phyloP scores from a whole-genome alignment of 2,329 filamentous ascomycete species.

The Pestalotiopsis sp. region DNA sequence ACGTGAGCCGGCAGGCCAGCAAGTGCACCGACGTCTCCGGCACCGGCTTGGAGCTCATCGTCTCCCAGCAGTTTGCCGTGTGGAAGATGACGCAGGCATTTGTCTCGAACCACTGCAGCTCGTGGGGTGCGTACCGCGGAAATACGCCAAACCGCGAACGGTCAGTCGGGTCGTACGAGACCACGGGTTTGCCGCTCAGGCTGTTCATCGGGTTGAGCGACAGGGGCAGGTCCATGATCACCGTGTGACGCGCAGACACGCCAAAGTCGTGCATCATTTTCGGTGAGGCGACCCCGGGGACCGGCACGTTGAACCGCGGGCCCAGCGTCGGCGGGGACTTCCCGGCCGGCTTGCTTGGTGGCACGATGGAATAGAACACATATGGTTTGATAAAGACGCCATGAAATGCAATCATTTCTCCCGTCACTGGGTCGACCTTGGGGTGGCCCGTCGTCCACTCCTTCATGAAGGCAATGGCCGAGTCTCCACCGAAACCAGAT shows the following conservation, averaged over 20 bases:
- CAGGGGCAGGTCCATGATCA: conserved; percentile 71
- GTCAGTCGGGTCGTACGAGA: conserved; percentile 60
- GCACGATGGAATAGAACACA: conserved; percentile 61
- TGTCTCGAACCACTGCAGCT: conserved; percentile 68
- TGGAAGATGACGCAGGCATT: conserved; percentile 71
- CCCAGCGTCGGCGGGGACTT: conserved; percentile 26
- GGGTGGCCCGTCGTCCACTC: conserved; percentile 75
- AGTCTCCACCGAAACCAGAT: conserved; percentile 54
- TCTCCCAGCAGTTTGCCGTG: conserved; percentile 72
- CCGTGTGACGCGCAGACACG: conserved; percentile 61
- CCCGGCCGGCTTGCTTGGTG: conserved; percentile 22
- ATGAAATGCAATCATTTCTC: conserved; percentile 70
- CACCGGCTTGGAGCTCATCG: conserved; percentile 30
- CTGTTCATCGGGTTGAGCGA: conserved; percentile 66
- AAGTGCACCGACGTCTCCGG: conserved; percentile 55
- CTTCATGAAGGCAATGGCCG: conserved; percentile 61
- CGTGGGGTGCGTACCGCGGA: conserved; percentile 58
- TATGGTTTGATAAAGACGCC: conserved; percentile 66
- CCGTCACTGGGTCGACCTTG: conserved; percentile 64
- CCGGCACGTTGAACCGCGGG: conserved; percentile 49
- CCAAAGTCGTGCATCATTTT: conserved; percentile 82
- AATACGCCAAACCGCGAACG: conserved; percentile 69
- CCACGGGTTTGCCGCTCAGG: conserved; percentile 53
- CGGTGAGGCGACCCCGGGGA: conserved; percentile 62
- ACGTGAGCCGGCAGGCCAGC: conserved; percentile 67